A percentile compares a stretch with the other conserved stretches of the same genome.
Evolutionary conservation across 2,329 filamentous ascomycete species (phyloP).

Genomic region (Sporothrix phasma): DNA sequence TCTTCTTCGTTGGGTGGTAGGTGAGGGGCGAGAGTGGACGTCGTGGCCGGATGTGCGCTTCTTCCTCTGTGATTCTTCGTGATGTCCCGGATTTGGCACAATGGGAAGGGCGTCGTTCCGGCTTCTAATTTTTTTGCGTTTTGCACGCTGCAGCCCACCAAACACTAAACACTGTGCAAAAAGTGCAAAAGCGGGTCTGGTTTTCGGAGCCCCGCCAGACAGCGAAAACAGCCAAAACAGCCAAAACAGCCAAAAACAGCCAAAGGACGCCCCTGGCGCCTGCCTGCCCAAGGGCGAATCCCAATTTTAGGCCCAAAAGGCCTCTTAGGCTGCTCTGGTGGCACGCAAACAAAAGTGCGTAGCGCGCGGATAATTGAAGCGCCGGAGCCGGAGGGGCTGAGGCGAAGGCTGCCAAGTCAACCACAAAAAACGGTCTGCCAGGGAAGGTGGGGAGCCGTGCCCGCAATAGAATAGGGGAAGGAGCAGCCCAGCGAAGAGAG

Average conservation of each 20-base stretch:
- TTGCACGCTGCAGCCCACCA: neutral
- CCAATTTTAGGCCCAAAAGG: slow-evolving; percentile 1
- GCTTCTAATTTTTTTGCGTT: slow-evolving; percentile 14
- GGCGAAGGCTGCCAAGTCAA: slow-evolving; percentile 1
- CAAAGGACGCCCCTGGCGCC: neutral
- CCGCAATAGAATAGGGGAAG: slow-evolving; percentile 2
- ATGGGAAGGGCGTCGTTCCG: neutral
- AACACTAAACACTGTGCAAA: slow-evolving; percentile 3
- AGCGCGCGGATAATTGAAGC: slow-evolving; percentile 3
- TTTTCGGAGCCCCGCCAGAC: slow-evolving; percentile 7
- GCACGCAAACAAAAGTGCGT: slow-evolving; percentile 2
- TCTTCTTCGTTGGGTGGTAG: neutral
- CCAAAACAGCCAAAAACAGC: neutral
- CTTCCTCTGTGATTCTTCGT: neutral
- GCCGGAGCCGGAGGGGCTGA: slow-evolving; percentile 4
- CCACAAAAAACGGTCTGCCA: slow-evolving; percentile 7
- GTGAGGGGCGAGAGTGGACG: neutral
- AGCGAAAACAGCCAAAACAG: no score
- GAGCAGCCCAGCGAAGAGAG: neutral
- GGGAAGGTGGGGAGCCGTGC: neutral
- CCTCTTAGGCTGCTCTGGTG: no score
- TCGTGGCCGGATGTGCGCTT: neutral
- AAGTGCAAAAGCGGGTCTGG: slow-evolving; percentile 16
- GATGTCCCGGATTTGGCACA: slow-evolving; percentile 4
- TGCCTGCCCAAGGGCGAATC: neutral